phyloP scores from a whole-genome alignment of 1,284 basidiomycete genomes.

The Boletus hoseneyae region DNA sequence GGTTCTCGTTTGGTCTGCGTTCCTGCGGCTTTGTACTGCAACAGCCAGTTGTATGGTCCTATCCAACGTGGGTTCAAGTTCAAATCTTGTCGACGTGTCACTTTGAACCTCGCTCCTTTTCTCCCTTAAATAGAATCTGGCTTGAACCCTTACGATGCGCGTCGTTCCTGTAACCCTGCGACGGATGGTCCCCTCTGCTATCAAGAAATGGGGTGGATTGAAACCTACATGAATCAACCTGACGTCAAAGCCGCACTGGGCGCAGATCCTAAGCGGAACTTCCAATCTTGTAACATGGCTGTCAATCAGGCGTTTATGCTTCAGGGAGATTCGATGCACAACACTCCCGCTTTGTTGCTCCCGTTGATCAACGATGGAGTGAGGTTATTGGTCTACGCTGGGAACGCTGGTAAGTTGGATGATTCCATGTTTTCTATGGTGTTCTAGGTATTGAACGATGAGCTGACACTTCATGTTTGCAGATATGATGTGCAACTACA shows the following conservation, averaged over 20 bases:
- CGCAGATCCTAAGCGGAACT: conserved; percentile 46
- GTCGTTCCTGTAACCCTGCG: conserved; percentile 67
- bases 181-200: conserved; percentile 62
- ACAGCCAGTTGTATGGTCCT: conserved; percentile 52
- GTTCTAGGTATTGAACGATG: neutral
- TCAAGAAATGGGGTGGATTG: conserved; percentile 63
- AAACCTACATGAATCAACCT: conserved; percentile 58
- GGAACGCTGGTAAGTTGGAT: conserved; percentile 50
- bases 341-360: conserved; percentile 63
- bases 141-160: conserved; percentile 81
- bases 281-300: conserved; percentile 46
- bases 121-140: conserved; percentile 51
- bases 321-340: conserved; percentile 68
- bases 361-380: conserved; percentile 67
- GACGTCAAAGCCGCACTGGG: conserved; percentile 65
- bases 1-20: conserved; percentile 58
- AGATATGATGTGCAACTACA: conserved; percentile 83
- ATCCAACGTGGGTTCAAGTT: conserved; percentile 51
- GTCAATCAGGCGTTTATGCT: conserved; percentile 56
- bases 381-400: conserved; percentile 70
- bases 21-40: conserved; percentile 62
- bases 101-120: neutral
- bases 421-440: neutral
- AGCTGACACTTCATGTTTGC: conserved; percentile 1
- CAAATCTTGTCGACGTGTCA: neutral